A percentile compares a stretch with the other conserved stretches of the same genome.
Conservation (phyloP, 345 rosid genomes). For the Hirschfeldia incana region DNA sequence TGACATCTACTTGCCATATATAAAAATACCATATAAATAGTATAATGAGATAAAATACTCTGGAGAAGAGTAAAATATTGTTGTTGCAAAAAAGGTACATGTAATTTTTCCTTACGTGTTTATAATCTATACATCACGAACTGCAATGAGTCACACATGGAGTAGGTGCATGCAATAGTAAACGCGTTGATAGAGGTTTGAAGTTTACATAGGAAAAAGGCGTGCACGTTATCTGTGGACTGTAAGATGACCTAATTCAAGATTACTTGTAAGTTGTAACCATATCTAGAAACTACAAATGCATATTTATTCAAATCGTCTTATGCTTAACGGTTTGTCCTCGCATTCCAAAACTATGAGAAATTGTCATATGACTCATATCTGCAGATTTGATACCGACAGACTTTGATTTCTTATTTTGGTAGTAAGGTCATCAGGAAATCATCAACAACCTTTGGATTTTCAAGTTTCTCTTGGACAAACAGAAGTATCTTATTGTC, state of each 20-base stretch:
- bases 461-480: neutral
- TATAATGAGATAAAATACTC: neutral
- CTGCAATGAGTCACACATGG: slow-evolving; percentile 13
- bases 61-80: neutral
- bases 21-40: neutral
- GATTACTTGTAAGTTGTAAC: slow-evolving; percentile 23
- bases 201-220: slow-evolving; percentile 4
- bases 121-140: neutral
- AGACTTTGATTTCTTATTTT: neutral
- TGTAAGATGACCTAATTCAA: neutral
- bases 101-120: neutral
- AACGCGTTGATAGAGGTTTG: slow-evolving; percentile 3
- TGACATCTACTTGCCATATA: neutral
- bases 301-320: slow-evolving; percentile 6
- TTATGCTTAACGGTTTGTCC: neutral
- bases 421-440: neutral
- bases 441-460: slow-evolving; percentile 15
- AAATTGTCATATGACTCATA: slow-evolving; percentile 1
- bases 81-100: neutral
- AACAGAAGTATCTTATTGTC: slow-evolving; percentile 9
- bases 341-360: neutral
- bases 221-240: slow-evolving; percentile 31
- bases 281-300: slow-evolving; percentile 18
- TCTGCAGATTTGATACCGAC: slow-evolving; percentile 19
- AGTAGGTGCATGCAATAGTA: slow-evolving; percentile 20